Conservation (phyloP, 2,329 filamentous ascomycete genomes). For the Myrmaecium sp. region DNA sequence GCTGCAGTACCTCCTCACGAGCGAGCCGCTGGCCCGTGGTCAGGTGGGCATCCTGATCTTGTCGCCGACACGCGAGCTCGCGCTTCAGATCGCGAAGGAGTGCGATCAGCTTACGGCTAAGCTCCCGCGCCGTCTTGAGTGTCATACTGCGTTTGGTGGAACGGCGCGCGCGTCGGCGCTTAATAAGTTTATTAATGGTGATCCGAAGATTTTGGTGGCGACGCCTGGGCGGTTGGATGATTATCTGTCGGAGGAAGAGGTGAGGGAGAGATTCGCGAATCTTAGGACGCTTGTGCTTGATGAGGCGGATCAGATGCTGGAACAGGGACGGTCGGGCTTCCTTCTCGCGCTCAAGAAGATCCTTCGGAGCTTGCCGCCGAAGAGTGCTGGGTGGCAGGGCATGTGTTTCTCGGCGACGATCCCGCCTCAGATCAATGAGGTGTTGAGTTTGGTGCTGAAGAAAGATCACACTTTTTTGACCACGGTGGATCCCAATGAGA, state of each 20-base stretch:
- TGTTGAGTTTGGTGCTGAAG: constrained; percentile 27
- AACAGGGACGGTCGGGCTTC: constrained; percentile 34
- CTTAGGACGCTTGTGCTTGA: constrained; percentile 29
- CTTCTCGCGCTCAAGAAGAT: constrained; percentile 35
- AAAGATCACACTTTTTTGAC: constrained; percentile 25
- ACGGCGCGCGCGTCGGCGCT: constrained; percentile 17
- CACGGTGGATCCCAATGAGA: constrained; percentile 27
- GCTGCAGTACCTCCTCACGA: constrained; percentile 26
- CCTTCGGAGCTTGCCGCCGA: constrained; percentile 32
- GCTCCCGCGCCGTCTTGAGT: constrained; percentile 21
- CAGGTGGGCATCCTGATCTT: constrained; percentile 30
- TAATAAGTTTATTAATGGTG: constrained; percentile 17
- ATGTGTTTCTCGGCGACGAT: constrained; percentile 33
- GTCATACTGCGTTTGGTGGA: constrained; percentile 28
- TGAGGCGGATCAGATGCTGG: constrained; percentile 29
- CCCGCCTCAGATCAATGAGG: constrained; percentile 26
- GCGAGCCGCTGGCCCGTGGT: constrained; percentile 10
- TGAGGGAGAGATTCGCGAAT: constrained; percentile 28
- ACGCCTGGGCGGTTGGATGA: constrained; percentile 32
- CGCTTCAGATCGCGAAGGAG: constrained; percentile 32
- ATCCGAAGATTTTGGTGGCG: constrained; percentile 28
- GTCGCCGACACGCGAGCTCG: constrained; percentile 32
- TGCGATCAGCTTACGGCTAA: constrained; percentile 26
- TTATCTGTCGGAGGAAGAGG: constrained; percentile 26
- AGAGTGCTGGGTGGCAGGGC: constrained; percentile 31